These are phyloP conservation scores for Amphirosellinia nigrospora DNA, from an alignment of 495 filamentous ascomycete genomes.

Conservation along the genomic window DNA sequence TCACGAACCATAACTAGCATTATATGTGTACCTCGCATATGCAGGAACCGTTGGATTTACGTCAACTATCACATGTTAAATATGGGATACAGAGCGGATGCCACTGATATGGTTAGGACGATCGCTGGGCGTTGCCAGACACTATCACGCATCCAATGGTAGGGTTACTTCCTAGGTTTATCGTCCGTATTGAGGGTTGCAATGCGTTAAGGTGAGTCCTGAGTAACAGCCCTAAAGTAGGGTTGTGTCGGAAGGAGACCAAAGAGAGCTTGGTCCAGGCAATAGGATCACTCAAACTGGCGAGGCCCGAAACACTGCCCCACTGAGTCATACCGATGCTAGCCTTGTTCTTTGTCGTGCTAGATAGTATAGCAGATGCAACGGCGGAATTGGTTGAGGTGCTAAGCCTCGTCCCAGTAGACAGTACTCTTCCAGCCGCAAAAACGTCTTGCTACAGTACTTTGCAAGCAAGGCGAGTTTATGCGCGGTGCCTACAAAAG, in stretches of 20 bases:
- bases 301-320: slow-evolving; percentile 33
- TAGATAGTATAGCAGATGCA: background rate
- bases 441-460: background rate
- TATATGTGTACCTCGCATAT: slow-evolving; percentile 14
- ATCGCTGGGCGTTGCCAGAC: slow-evolving; percentile 7
- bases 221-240: slow-evolving; percentile 23
- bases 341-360: slow-evolving; percentile 32
- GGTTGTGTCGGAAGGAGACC: slow-evolving; percentile 3
- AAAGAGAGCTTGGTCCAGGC: slow-evolving; percentile 17
- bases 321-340: slow-evolving; percentile 36
- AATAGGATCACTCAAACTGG: slow-evolving; percentile 25
- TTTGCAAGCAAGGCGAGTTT: background rate
- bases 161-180: slow-evolving; percentile 25
- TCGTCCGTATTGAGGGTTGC: slow-evolving; percentile 21
- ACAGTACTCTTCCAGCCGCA: background rate
- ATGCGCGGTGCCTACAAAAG: background rate
- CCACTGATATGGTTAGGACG: slow-evolving; percentile 26
- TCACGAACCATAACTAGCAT: slow-evolving; percentile 7
- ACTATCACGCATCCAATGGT: slow-evolving; percentile 18
- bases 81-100: slow-evolving; percentile 33
- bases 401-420: slow-evolving; percentile 10
- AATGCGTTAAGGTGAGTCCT: slow-evolving; percentile 2
- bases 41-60: slow-evolving; percentile 30
- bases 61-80: slow-evolving; percentile 34
- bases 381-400: background rate